Evolutionary conservation across 345 rosid genomes (phyloP).

Genomic region (Citrus sinensis): DVS_A1.0 CM039167.1:8240001-8240500

Average conservation of each 20-base stretch:
- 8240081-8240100: too few species aligned
- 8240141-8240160: too few species aligned
- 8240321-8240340: conserved; percentile 93
- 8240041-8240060: too few species aligned
- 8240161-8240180: too few species aligned
- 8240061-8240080: too few species aligned
- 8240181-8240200: neutral
- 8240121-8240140: too few species aligned
- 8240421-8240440: neutral
- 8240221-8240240: conserved; percentile 2
- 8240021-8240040: too few species aligned
- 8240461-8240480: neutral
- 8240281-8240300: conserved; percentile 87
- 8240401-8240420: neutral
- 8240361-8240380: neutral
- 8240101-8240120: too few species aligned
- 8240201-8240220: conserved; percentile 2
- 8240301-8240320: conserved; percentile 92
- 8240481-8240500: neutral
- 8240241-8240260: conserved; percentile 28
- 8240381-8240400: neutral
- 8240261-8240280: conserved; percentile 52
- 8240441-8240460: neutral
- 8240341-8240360: conserved; percentile 14
- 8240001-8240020: too few species aligned